Percentiles rank a stretch among this genome's conserved stretches.
Evolutionary conservation across 2,329 filamentous ascomycete genomes (phyloP).

Genomic region (Aspergillus ibericus): DNA sequence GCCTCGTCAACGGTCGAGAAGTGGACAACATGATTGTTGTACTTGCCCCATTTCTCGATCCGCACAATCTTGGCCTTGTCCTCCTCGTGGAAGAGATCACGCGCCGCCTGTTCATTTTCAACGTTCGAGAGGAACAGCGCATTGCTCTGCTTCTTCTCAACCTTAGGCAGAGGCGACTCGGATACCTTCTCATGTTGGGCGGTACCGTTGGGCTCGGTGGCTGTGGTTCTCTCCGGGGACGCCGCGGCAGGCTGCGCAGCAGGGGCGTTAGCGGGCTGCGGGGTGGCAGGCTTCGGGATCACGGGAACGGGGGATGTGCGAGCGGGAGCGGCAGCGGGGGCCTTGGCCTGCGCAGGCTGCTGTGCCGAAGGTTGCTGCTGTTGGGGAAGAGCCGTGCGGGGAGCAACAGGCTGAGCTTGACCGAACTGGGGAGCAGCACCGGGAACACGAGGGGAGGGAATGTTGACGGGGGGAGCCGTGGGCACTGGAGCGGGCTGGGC

Average conservation of each 20-base stretch:
- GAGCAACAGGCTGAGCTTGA: conserved; percentile 39
- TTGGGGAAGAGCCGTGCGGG: conserved; percentile 24
- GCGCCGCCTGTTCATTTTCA: conserved; percentile 77
- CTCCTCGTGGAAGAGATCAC: conserved; percentile 77
- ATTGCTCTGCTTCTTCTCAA: conserved; percentile 67
- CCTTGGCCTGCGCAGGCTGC: conserved; percentile 32
- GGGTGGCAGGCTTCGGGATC: conserved; percentile 42
- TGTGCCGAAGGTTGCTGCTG: conserved; percentile 33
- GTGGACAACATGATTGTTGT: conserved; percentile 76
- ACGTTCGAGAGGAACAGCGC: conserved; percentile 90
- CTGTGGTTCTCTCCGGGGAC: conserved; percentile 51
- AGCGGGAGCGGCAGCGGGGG: conserved; percentile 28
- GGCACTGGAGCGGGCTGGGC: conserved; percentile 23
- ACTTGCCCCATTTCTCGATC: conserved; percentile 68
- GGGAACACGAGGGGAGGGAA: conserved; percentile 37
- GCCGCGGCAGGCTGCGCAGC: conserved; percentile 44
- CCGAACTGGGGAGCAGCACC: conserved; percentile 44
- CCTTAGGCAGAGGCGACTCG: conserved; percentile 57
- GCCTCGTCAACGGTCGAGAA: conserved; percentile 80
- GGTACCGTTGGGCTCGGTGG: conserved; percentile 54
- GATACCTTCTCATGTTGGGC: conserved; percentile 45
- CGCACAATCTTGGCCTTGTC: conserved; percentile 78
- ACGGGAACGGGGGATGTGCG: conserved; percentile 44
- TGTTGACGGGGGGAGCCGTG: conserved; percentile 30
- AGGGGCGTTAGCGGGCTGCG: conserved; percentile 38